Percentiles rank a stretch among this genome's conserved stretches.
Conservation (phyloP, 2,329 filamentous ascomycete genomes). For the Botryotinia calthae region DNA sequence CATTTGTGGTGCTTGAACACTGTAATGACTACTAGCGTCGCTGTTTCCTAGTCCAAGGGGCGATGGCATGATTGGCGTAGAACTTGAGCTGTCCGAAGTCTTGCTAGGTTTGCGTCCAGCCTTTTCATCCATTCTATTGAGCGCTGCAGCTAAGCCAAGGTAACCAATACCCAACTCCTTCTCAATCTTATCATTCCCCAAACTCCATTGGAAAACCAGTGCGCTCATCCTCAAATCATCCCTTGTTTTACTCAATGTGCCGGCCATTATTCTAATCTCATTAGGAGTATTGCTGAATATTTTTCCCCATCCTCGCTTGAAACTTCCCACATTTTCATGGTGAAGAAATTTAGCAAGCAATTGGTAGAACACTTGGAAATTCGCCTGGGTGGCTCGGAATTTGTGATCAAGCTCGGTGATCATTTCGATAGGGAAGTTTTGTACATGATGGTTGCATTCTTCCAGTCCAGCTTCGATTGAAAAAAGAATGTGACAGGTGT, state of each 20-base stretch:
- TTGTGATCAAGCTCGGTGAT: constrained; percentile 62
- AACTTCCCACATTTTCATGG: constrained; percentile 10
- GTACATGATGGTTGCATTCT: constrained; percentile 50
- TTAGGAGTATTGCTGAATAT: constrained; percentile 54
- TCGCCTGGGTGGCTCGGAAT: constrained; percentile 57
- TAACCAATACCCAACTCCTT: constrained; percentile 64
- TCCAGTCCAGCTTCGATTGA: constrained; percentile 64
- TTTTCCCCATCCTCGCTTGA: constrained; percentile 58
- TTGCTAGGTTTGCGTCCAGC: constrained; percentile 16
- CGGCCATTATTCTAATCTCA: constrained; percentile 59
- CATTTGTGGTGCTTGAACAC: constrained; percentile 19
- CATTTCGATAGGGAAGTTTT: constrained; percentile 58
- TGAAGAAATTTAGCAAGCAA: constrained; percentile 56
- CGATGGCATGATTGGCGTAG: not conserved
- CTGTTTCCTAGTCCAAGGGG: not conserved
- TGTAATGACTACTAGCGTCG: constrained; percentile 11
- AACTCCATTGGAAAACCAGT: constrained; percentile 63
- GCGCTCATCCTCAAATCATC: constrained; percentile 63
- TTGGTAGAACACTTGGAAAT: constrained; percentile 63
- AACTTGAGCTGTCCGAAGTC: not conserved
- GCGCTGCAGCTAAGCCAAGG: constrained; percentile 62
- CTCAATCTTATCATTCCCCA: constrained; percentile 58
- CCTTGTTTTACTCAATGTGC: constrained; percentile 55
- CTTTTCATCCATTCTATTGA: constrained; percentile 49
- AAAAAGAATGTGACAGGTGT: constrained; percentile 64